A percentile compares a stretch with the other conserved stretches of the same genome.
phyloP scores from a whole-genome alignment of 192 early-diverging fungal genomes.

The Gaertneriomyces semiglobifer region DNA sequence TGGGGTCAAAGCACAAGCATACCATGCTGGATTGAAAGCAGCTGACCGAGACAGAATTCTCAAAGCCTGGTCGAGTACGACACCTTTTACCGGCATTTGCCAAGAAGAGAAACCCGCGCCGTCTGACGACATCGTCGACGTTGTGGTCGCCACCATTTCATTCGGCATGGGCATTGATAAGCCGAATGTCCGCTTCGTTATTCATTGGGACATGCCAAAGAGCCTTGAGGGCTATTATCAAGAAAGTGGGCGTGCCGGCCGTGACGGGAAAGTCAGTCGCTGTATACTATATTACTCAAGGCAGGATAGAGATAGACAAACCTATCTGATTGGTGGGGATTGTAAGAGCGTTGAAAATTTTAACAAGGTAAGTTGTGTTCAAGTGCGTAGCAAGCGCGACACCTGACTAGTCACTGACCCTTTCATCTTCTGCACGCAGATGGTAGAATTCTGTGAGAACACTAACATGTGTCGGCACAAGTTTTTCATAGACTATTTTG shows the following conservation, averaged over 20 bases:
- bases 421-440: constrained; percentile 18
- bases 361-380: constrained; percentile 17
- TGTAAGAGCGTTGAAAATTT: constrained; percentile 23
- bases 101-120: constrained; percentile 8
- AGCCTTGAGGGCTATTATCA: constrained; percentile 89
- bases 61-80: constrained; percentile 33
- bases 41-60: constrained; percentile 24
- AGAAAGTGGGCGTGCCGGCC: constrained; percentile 51
- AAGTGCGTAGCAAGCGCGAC: neutral
- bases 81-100: neutral
- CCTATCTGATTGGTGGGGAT: constrained; percentile 23
- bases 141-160: constrained; percentile 48
- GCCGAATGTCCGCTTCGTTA: constrained; percentile 87
- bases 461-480: constrained; percentile 40
- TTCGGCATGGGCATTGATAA: constrained; percentile 98
- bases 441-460: constrained; percentile 51
- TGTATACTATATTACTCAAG: constrained; percentile 49
- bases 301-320: constrained; percentile 38
- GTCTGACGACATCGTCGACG: constrained; percentile 30
- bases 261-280: constrained; percentile 40
- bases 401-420: constrained; percentile 4
- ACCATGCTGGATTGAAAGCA: constrained; percentile 43
- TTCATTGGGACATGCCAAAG: constrained; percentile 85
- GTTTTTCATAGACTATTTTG: constrained; percentile 41
- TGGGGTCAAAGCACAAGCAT: constrained; percentile 33